These are phyloP conservation scores for Pholiota microspora DNA, from an alignment of 768 basidiomycete genomes.

Conservation along the genomic window DNA sequence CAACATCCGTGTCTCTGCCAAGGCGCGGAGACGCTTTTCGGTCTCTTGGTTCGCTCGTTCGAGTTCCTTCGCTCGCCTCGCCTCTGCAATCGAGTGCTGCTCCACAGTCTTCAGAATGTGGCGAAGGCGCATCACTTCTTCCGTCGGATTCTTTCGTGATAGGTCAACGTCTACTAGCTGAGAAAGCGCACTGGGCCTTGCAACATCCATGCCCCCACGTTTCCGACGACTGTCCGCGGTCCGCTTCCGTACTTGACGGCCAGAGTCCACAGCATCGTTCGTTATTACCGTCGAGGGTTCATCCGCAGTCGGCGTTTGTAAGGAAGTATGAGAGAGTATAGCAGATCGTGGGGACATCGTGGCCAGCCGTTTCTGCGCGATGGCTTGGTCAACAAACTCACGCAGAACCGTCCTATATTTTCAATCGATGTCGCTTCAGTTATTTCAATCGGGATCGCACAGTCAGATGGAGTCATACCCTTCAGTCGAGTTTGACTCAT, in stretches of 20 bases:
- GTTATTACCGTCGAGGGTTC: slow-evolving; percentile 6
- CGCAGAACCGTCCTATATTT: slow-evolving; percentile 16
- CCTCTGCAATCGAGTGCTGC: slow-evolving; percentile 32
- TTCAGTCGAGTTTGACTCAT: slow-evolving; percentile 21
- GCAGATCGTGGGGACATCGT: slow-evolving; percentile 26
- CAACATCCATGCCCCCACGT: slow-evolving; percentile 12
- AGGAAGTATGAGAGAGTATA: slow-evolving; percentile 23
- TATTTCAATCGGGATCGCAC: not conserved
- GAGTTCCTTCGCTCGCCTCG: slow-evolving; percentile 31
- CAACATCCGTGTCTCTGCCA: slow-evolving; percentile 34
- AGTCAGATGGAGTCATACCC: slow-evolving; percentile 11
- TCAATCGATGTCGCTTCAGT: not conserved
- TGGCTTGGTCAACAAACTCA: slow-evolving; percentile 18
- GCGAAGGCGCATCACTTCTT: slow-evolving; percentile 33
- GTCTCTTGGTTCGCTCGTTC: slow-evolving; percentile 33
- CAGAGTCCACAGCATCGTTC: slow-evolving; percentile 1
- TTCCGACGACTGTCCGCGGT: slow-evolving; percentile 11
- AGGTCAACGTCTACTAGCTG: slow-evolving; percentile 19
- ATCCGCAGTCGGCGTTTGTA: slow-evolving; percentile 10
- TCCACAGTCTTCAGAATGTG: slow-evolving; percentile 33
- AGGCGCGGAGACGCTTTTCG: slow-evolving; percentile 28
- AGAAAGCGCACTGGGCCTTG: slow-evolving; percentile 9
- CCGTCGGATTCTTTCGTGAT: slow-evolving; percentile 18
- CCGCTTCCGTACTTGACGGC: slow-evolving; percentile 13
- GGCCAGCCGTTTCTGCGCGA: slow-evolving; percentile 18